Base-by-base conservation (phyloP, 805 yeast species). In the Teunomyces funiuensis region DNA sequence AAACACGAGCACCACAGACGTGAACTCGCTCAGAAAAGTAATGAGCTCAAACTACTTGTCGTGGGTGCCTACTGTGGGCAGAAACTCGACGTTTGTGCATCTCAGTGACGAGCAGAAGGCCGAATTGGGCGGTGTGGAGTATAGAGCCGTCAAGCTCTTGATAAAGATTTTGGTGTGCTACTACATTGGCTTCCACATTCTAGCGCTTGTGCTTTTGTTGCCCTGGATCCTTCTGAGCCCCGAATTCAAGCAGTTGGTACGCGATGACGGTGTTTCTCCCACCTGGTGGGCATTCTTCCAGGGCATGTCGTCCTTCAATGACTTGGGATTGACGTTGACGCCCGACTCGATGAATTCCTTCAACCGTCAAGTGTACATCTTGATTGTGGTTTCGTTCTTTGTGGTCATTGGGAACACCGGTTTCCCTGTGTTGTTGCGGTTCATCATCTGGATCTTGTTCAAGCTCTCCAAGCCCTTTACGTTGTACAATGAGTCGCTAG, bases 81-180 rank as follows among this genome's bases (percentile, higher is more conserved):
- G 97, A 61, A 93, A 93, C 62, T 91, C 98, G 0, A 83, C 90
- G 0, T 93, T 93, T 69, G 85, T 88, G 2, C 85, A 85, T 11
- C 62, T 93, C 31, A 80, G 88, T 2, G 87, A 82, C 27, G 82
- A 76, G 17, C 98, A 93, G 60, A 89, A 88, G 54, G 95, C 86
- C 44, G 99, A 93, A 60, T 66, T 93, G 28, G 99, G 99, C 28
- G 99, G 99, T 37, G 97, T 93, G 11, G 99, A 93, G 57, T 93
- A 93, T 59, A 76, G 97, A 33, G 88, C 99, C 0, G 74, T 87
- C 43, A 88, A 88, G 55, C 66, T 89, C 7, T 66, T 93, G 42
- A 79, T 85, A 43, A 76, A 77, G 48, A 76, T 91, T 33, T 63
- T 91, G 10, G 57, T 79, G 0, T 44, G 61, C 5, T 93, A 87